Conservation (phyloP, 768 basidiomycete genomes). For the Gloeopeniophorella convolvens region DNA sequence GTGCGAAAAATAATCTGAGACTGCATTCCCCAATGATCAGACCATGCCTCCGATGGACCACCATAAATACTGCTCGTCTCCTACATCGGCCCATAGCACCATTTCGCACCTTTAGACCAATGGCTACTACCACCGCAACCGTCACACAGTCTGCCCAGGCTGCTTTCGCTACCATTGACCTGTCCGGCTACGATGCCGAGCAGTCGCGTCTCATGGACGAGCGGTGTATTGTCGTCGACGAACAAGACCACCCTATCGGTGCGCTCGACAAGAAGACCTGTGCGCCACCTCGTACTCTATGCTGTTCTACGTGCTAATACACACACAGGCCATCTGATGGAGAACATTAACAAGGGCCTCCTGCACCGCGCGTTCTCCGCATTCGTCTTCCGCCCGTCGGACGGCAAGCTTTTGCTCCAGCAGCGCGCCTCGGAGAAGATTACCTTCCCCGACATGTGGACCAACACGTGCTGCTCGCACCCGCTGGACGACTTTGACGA, state of each 20-base stretch:
- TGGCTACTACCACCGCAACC: conserved; percentile 37
- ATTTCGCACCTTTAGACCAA: conserved; percentile 13
- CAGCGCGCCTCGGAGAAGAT: conserved; percentile 98
- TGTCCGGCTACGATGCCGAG: conserved; percentile 82
- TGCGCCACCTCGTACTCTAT: conserved; percentile 32
- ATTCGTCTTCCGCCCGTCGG: conserved; percentile 90
- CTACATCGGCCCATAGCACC: background rate
- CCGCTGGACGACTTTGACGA: conserved; percentile 88
- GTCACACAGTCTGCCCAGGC: conserved; percentile 5
- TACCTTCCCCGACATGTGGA: conserved; percentile 99
- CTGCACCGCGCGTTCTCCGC: conserved; percentile 98
- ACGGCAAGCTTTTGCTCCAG: conserved; percentile 90
- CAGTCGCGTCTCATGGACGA: conserved; percentile 97
- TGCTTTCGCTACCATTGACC: conserved; percentile 62
- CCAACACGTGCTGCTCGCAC: conserved; percentile 98
- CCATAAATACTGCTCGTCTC: conserved; percentile 12
- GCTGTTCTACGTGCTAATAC: background rate
- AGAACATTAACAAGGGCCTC: conserved; percentile 88
- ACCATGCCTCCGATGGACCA: background rate
- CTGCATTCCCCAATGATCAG: background rate
- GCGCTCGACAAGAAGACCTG: conserved; percentile 96
- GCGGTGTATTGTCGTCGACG: conserved; percentile 86
- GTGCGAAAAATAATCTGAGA: conserved; percentile 10
- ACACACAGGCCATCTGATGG: conserved; percentile 86
- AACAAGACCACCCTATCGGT: conserved; percentile 77